phyloP scores from a whole-genome alignment of 352 stramenopile genomes.

The Pythium inflatum region DNA sequence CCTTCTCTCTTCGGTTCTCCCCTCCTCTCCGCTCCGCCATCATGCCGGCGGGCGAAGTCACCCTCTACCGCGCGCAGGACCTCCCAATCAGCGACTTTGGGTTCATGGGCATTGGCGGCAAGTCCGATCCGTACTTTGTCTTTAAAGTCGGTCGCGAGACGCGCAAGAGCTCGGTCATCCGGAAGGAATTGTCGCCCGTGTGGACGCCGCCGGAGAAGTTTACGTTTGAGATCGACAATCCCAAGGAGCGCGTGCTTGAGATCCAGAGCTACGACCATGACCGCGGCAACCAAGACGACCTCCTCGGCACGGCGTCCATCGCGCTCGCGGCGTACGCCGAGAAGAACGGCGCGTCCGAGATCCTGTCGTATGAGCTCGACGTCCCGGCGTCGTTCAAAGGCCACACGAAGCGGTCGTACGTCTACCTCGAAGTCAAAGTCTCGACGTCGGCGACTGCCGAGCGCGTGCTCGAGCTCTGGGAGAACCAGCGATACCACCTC shows the following conservation, averaged over 20 bases:
- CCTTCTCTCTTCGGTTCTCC: background rate
- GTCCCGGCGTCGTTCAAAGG: conserved; percentile 51
- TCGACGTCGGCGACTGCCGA: conserved; percentile 59
- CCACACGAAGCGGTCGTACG: conserved; percentile 67
- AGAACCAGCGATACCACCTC: conserved; percentile 83
- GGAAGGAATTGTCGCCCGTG: conserved; percentile 63
- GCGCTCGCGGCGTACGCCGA: conserved; percentile 54
- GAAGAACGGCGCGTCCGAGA: conserved; percentile 39
- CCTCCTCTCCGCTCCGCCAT: background rate
- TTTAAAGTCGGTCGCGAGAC: conserved; percentile 70
- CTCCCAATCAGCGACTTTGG: conserved; percentile 71
- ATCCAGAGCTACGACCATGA: conserved; percentile 76
- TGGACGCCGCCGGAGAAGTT: conserved; percentile 74
- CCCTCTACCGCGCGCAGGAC: conserved; percentile 68
- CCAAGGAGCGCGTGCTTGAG: conserved; percentile 56
- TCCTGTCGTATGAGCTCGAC: conserved; percentile 76
- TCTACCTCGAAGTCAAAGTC: conserved; percentile 78
- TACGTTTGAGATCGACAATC: conserved; percentile 63
- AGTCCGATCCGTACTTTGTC: conserved; percentile 84
- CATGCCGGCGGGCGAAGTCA: conserved; percentile 72
- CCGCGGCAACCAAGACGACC: conserved; percentile 75
- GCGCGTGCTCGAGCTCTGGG: conserved; percentile 79
- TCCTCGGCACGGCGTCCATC: conserved; percentile 64
- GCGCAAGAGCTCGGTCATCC: conserved; percentile 71
- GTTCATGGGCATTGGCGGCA: conserved; percentile 60